Percentiles rank a stretch among this genome's conserved stretches.
Conservation (phyloP, 176 grass and related monocot species). For the Juncus effusus region DNA sequence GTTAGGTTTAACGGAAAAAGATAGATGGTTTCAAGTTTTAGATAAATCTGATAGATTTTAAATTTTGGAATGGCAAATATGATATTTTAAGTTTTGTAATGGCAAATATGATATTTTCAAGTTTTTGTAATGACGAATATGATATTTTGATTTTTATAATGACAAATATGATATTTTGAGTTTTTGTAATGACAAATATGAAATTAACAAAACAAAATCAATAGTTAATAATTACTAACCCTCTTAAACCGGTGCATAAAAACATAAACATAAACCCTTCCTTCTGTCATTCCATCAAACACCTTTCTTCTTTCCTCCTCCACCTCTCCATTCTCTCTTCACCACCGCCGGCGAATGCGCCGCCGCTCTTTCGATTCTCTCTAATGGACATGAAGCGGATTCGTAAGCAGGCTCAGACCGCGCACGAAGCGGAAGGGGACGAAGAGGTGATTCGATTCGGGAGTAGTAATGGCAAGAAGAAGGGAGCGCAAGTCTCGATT, state of each 20-base stretch:
- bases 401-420: constrained; percentile 7
- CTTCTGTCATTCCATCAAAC: constrained; percentile 1
- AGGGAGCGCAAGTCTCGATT: constrained; percentile 9
- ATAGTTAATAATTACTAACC: not conserved
- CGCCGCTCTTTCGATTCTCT: not conserved
- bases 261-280: not conserved
- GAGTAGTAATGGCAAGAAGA: constrained; percentile 4
- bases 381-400: constrained; percentile 35
- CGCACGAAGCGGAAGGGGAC: not conserved
- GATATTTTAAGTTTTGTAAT: too few species aligned
- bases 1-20: too few species aligned
- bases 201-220: not conserved
- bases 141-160: too few species aligned
- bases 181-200: too few species aligned
- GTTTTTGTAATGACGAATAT: too few species aligned
- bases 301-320: not conserved
- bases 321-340: not conserved
- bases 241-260: not conserved
- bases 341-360: constrained; percentile 4
- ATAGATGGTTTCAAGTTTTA: too few species aligned
- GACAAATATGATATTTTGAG: too few species aligned
- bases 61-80: too few species aligned
- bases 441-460: constrained; percentile 9
- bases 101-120: too few species aligned
- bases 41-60: too few species aligned